Percentiles rank a stretch among this genome's conserved stretches.
Conservation (phyloP, 2,329 filamentous ascomycete genomes). For the Diaporthe eres region DNA sequence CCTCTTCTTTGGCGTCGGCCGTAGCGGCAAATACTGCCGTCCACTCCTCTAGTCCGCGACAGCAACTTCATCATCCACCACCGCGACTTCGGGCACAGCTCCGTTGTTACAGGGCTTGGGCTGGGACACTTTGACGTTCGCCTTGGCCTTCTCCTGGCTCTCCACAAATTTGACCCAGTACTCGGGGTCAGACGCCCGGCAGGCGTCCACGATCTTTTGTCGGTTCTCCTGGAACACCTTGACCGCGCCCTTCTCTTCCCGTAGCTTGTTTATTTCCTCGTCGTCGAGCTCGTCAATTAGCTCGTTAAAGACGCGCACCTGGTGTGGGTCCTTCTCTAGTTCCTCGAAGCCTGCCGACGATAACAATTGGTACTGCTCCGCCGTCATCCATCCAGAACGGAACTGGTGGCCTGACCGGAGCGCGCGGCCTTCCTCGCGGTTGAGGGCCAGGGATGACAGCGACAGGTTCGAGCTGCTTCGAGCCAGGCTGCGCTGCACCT, state of each 20-base stretch:
- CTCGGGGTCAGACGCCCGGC: slow-evolving; percentile 75
- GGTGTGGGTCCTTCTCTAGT: slow-evolving; percentile 64
- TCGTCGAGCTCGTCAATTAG: slow-evolving; percentile 76
- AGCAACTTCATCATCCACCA: slow-evolving; percentile 26
- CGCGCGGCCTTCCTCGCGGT: slow-evolving; percentile 70
- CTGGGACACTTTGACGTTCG: slow-evolving; percentile 60
- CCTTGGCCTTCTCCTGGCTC: slow-evolving; percentile 70
- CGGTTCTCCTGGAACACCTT: slow-evolving; percentile 72
- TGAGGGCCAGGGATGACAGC: slow-evolving; percentile 64
- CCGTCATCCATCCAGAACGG: slow-evolving; percentile 63
- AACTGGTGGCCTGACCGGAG: slow-evolving; percentile 71
- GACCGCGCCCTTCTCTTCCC: slow-evolving; percentile 71
- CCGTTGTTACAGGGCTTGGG: slow-evolving; percentile 21
- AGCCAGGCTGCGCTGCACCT: slow-evolving; percentile 51
- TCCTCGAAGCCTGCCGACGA: slow-evolving; percentile 59
- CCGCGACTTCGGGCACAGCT: not conserved
- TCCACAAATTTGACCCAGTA: slow-evolving; percentile 76
- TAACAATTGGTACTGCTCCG: slow-evolving; percentile 66
- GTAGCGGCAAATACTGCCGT: not conserved
- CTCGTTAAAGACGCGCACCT: slow-evolving; percentile 68
- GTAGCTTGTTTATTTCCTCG: slow-evolving; percentile 67
- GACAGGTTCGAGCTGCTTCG: slow-evolving; percentile 68
- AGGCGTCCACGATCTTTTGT: slow-evolving; percentile 61
- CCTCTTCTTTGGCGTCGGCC: not conserved
- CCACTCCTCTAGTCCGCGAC: slow-evolving; percentile 18